phyloP scores from a whole-genome alignment of 2,329 filamentous ascomycete species.

The Aspergillus flavus region DNA sequence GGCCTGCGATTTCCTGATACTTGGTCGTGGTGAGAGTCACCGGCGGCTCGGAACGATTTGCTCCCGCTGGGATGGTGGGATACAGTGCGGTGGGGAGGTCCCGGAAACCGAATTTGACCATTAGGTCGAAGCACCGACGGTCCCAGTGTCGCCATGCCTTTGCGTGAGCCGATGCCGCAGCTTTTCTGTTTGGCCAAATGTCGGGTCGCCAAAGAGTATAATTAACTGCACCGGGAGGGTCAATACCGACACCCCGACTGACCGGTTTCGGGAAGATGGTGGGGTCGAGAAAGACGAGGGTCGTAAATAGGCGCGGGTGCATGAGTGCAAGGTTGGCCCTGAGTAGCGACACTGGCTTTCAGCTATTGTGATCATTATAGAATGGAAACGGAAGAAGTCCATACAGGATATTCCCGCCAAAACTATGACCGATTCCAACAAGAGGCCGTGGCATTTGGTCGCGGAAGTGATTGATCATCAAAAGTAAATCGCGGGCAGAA shows the following conservation, averaged over 20 bases:
- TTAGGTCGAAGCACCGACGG: conserved; percentile 11
- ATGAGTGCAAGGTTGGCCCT: conserved; percentile 3
- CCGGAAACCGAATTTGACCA: conserved; percentile 14
- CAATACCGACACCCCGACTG: background rate
- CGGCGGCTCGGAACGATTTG: background rate
- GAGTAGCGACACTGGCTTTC: background rate
- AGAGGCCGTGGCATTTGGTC: conserved; percentile 20
- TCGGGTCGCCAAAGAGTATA: conserved; percentile 9
- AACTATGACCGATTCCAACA: conserved; percentile 22
- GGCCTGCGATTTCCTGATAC: conserved; percentile 1
- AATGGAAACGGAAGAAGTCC: too few species aligned
- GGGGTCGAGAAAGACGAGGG: conserved; percentile 15
- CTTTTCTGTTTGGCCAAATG: conserved; percentile 12
- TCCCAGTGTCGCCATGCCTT: conserved; percentile 14
- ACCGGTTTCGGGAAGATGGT: conserved; percentile 8
- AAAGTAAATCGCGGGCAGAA: conserved; percentile 19
- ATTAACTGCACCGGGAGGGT: conserved; percentile 4
- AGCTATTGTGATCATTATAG: background rate
- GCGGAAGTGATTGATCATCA: conserved; percentile 21
- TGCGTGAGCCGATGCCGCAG: background rate
- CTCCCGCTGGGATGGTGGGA: background rate
- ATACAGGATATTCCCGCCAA: conserved; percentile 9
- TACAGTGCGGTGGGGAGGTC: conserved; percentile 14
- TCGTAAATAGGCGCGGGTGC: conserved; percentile 9
- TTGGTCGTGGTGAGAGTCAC: conserved; percentile 16